Base-by-base conservation (phyloP, 192 early-diverging fungal species). In the Backusella parvicylindrica region DNA sequence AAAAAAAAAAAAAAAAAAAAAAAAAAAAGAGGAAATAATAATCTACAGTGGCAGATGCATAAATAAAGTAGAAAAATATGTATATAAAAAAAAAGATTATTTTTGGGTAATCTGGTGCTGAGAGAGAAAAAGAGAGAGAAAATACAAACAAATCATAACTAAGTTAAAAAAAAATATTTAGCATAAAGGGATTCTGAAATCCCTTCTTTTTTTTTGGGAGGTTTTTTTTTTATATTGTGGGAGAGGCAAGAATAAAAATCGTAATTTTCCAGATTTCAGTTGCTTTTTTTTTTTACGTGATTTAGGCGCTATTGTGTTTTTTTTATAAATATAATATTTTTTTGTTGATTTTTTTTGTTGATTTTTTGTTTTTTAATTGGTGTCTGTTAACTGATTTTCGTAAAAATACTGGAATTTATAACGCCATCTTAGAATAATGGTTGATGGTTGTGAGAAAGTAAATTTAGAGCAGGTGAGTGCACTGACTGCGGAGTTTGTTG, bases 401-500 rank as follows among this genome's bases (percentile, higher is more conserved):
- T 60, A 60, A 60, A 60, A 60, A 60, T 60, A 60, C 53, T 60
- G 53, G 53, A 60, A 60, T 60, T 60, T 60, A 60, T 9, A 43
- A 28, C 53, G n/a, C 23, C 11, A 60, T 28, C 26, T 70, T 70
- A 70, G 37, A 70, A 70, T 30, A 70, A 70, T 13, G 68, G 30
- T 47, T 70, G 68, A 15, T 70, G 68, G 26, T 60, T 23, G 6
- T 70, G 68, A 47, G 68, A 70, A 47, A 70, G 68, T 47, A 70
- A 41, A 70, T 47, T 70, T 41, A 70, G 21, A 28, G 53, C 53
- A 60, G 53, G 53, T 60, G 37, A 70, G 68, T 43, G 68, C 12
- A 47, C 37, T 70, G 68, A 23, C 40, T 30, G 38, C 36, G 38
- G 68, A 43, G 53, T 60, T 60, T 70, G 68, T 16, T 66, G 64